Base-by-base conservation (phyloP, 2,329 filamentous ascomycete species). In the Trichocomaceae sp. region DNA sequence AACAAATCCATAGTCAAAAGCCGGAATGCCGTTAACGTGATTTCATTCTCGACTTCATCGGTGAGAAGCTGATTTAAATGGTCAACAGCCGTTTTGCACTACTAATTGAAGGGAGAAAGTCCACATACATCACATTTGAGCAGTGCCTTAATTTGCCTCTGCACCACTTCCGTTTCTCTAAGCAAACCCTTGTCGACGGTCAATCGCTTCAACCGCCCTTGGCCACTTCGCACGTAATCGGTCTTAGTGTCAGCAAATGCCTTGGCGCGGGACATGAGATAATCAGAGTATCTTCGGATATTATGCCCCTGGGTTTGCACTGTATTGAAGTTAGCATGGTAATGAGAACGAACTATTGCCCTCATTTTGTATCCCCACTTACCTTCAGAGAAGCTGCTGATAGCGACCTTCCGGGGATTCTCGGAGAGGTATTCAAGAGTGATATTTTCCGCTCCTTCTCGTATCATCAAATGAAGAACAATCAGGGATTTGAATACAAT, bases 401-500 rank as follows among this genome's bases (percentile, higher is more conserved):
- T 89, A 19, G 89, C 88, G 60, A 99, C 79, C 69, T 89, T 83
- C 64, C 87, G 88, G 54, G 89, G 87, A 67, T 92, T 87, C 62
- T 87, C 86, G 44, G 91, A 81, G 33, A 99, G 81, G 65, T 89
- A 96, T 58, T 84, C 81, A 61, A 99, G 78, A 2, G 93, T 96
- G 48, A 90, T 87, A 69, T 97, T 90, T 33, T 86, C 84, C 60
- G 91, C 86, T 52, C 93, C 93, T 75, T 99, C 93, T 62, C 93
- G 84, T 69, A 99, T 93, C 93, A 99, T 97, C 58, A 97, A 77
- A 71, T 99, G 93, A 47, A 95, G 84, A 48, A 95, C 93, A 64
- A 97, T 96, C 62, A 99, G 79, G 64, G 90, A 86, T 78, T 99
- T 99, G 84, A 96, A 96, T 61, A 96, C 92, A 56, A 97, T 90